These are phyloP conservation scores for Murraya koenigii DNA, from an alignment of 345 rosid species.

Conservation along the genomic window DNA sequence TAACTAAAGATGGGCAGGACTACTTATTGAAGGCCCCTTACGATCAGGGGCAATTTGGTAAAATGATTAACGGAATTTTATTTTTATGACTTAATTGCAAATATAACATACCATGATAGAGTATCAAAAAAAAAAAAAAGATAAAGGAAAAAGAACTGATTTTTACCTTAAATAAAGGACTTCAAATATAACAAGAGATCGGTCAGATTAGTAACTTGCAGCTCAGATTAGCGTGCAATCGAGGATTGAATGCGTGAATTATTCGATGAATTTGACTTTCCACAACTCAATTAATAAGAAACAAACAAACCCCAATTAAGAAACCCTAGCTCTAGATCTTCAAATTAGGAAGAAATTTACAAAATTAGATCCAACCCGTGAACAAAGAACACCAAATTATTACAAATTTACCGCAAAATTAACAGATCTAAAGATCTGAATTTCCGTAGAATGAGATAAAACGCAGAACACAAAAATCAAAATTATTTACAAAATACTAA, in stretches of 20 bases:
- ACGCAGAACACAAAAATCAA: background rate
- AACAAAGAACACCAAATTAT: background rate
- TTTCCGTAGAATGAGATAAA: background rate
- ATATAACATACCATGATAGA: background rate
- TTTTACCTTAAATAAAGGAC: constrained; percentile 28
- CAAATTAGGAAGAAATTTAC: constrained; percentile 12
- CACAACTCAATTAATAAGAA: constrained; percentile 8
- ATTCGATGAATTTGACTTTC: background rate
- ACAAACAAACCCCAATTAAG: constrained; percentile 18
- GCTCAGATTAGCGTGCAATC: background rate
- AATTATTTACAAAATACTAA: constrained; percentile 6
- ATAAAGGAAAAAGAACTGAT: background rate
- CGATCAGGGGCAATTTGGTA: constrained; percentile 9
- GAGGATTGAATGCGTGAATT: background rate
- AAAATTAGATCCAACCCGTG: background rate
- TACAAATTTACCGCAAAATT: background rate
- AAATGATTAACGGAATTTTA: background rate
- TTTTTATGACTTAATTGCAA: background rate
- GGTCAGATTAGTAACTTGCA: constrained; percentile 13
- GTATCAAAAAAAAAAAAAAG: background rate
- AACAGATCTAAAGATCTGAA: constrained; percentile 21
- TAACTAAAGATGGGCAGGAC: background rate
- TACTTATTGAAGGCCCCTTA: background rate
- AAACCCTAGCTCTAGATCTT: constrained; percentile 40
- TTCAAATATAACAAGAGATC: constrained; percentile 18